Evolutionary conservation across 1,284 basidiomycete genomes (phyloP).

Genomic region (Sphagnurus paluster): DNA sequence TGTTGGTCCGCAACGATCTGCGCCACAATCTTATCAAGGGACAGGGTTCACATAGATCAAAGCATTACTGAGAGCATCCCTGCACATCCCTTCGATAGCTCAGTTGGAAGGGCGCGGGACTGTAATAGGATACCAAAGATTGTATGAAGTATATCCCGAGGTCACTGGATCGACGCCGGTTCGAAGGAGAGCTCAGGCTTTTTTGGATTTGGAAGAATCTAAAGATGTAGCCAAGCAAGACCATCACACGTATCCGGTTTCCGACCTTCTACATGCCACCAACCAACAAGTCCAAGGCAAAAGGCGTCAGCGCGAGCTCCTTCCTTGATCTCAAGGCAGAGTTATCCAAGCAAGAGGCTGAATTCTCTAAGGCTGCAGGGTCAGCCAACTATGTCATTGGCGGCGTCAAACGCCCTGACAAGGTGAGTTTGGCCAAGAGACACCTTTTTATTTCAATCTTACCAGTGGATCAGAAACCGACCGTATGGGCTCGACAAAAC

Average conservation of each 20-base stretch:
- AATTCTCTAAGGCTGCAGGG: conserved; percentile 60
- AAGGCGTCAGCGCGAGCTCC: conserved; percentile 67
- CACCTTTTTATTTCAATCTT: background rate
- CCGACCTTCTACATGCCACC: conserved; percentile 10
- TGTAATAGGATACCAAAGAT: conserved; percentile 37
- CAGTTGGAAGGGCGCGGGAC: conserved; percentile 49
- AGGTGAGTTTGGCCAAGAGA: conserved; percentile 43
- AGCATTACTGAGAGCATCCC: no score
- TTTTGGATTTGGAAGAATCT: no score
- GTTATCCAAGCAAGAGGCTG: conserved; percentile 64
- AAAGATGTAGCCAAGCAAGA: no score
- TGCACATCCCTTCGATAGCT: conserved; percentile 47
- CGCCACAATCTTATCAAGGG: no score
- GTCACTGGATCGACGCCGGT: conserved; percentile 55
- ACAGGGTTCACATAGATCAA: no score
- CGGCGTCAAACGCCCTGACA: conserved; percentile 60
- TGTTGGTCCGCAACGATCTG: no score
- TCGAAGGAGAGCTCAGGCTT: conserved; percentile 56
- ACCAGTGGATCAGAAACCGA: conserved; percentile 55
- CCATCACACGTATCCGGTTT: no score
- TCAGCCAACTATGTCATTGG: conserved; percentile 51
- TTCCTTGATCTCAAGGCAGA: conserved; percentile 79
- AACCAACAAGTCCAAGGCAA: conserved; percentile 56
- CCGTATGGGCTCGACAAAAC: conserved; percentile 71
- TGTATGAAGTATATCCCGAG: background rate